Evolutionary conservation across 306 rosid genomes (phyloP).

Genomic region (Datisca glomerata): DNA sequence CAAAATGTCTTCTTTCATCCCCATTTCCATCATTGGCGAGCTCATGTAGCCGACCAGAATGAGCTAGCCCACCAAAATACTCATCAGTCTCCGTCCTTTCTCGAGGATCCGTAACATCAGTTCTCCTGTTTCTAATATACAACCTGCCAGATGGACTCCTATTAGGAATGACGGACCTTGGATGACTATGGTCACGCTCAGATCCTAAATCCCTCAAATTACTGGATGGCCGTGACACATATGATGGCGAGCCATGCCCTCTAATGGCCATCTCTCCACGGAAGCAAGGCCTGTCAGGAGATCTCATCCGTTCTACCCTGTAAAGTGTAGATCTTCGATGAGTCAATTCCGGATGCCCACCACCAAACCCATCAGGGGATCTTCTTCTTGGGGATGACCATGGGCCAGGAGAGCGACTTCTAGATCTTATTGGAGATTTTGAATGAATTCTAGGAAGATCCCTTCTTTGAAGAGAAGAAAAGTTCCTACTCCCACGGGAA

Average conservation of each 20-base stretch:
- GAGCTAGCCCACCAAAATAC: constrained; percentile 54
- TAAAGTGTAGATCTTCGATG: constrained; percentile 57
- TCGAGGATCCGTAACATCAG: constrained; percentile 50
- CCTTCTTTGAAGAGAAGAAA: constrained; percentile 54
- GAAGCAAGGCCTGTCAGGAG: constrained; percentile 64
- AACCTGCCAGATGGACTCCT: constrained; percentile 50
- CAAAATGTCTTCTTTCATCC: constrained; percentile 66
- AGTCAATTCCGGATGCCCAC: constrained; percentile 43
- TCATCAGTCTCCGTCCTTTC: constrained; percentile 48
- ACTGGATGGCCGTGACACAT: constrained; percentile 41
- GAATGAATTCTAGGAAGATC: constrained; percentile 43
- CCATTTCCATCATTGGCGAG: constrained; percentile 46
- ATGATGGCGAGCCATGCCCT: constrained; percentile 51
- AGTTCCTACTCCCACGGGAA: constrained; percentile 46
- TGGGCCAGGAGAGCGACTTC: constrained; percentile 68
- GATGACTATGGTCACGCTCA: constrained; percentile 60
- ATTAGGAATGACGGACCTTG: constrained; percentile 41
- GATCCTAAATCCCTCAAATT: constrained; percentile 66
- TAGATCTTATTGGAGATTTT: constrained; percentile 62
- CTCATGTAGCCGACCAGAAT: constrained; percentile 47
- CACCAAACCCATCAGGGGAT: constrained; percentile 61
- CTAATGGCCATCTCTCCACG: constrained; percentile 45
- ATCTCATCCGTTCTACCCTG: constrained; percentile 66
- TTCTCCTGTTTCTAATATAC: constrained; percentile 52
- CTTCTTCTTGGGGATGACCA: constrained; percentile 73